Base-by-base conservation (phyloP, 495 filamentous ascomycete species). In the Collariella sp. region DNA sequence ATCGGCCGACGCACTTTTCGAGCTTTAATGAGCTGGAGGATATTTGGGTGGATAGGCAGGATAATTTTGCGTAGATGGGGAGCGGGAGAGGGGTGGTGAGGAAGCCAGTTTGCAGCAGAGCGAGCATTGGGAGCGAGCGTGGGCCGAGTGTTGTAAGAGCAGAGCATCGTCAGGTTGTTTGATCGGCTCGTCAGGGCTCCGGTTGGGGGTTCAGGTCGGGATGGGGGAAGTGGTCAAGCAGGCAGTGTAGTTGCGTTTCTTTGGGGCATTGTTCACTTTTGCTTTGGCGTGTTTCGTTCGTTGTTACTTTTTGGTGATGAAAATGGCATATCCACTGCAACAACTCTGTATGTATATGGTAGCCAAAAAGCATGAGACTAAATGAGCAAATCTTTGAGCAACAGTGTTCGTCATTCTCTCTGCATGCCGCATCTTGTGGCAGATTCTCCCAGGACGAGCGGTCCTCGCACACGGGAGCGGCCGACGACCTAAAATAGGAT, bases 1-100 rank as follows among this genome's bases (percentile, higher is more conserved):
- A 99, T 69, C 83, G 94, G 22, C 89, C 89, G 29, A 72, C 95
- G 58, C 94, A 99, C 72, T 99, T 97, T 79, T 83, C 88, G 67
- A 89, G 87, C 71, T 95, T 95, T 70, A 87, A 87, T 1, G 88
- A 95, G 70, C 69, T 95, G 70, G 89, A 95, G 70, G 88, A 95
- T 68, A 83, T 90, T 45, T 89, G 87, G 79, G 87, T 93, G 47
- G 89, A 95, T 69, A 77, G 88, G 62, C 77, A 78, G 53, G 89
- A 95, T 74, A 88, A 87, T 69, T 95, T 95, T 69, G 89, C 86
- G 57, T 94, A 79, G 22, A 20, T 11, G 5, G 46, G 45, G 33
- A 15, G n/a, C 5, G 5, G 35, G 18, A 7, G 12, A 13, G 47
- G 15, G 24, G 19, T 33, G 0, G 35, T 15, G 20, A 26, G 19